phyloP scores from a whole-genome alignment of 208 protist species.

The Trypanosoma mega region DNA sequence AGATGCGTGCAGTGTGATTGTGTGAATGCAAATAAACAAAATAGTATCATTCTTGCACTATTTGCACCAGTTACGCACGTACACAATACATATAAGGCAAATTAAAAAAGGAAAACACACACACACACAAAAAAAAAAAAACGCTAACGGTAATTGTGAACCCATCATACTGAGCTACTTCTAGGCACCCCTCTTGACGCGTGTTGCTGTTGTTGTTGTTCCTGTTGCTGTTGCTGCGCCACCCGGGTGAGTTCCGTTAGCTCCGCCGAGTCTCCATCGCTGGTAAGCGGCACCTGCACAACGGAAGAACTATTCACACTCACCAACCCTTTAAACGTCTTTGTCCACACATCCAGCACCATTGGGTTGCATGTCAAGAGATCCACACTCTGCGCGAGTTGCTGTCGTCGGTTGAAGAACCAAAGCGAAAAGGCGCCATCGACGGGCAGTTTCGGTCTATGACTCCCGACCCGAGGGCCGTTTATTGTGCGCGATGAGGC shows the following conservation, averaged over 20 bases:
- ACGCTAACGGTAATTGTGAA: no score
- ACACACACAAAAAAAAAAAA: no score
- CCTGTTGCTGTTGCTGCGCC: constrained; percentile 41
- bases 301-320: constrained; percentile 82
- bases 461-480: constrained; percentile 61
- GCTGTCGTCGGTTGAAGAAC: constrained; percentile 50
- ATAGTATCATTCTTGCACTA: no score
- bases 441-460: constrained; percentile 48
- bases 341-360: constrained; percentile 78
- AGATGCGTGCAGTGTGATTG: no score
- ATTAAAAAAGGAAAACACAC: no score
- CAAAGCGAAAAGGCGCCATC: constrained; percentile 71
- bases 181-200: no score
- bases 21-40: no score
- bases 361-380: constrained; percentile 69
- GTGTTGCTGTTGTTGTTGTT: no score
- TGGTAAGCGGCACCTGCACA: constrained; percentile 57
- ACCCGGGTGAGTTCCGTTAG: constrained; percentile 31
- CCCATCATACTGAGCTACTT: no score
- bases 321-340: constrained; percentile 63
- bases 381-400: constrained; percentile 41
- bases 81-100: no score
- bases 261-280: constrained; percentile 14
- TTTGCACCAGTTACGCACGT: no score
- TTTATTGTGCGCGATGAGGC: constrained; percentile 41